phyloP scores from a whole-genome alignment of 2,329 filamentous ascomycete species.

The Ophiostoma fasciatum region DNA sequence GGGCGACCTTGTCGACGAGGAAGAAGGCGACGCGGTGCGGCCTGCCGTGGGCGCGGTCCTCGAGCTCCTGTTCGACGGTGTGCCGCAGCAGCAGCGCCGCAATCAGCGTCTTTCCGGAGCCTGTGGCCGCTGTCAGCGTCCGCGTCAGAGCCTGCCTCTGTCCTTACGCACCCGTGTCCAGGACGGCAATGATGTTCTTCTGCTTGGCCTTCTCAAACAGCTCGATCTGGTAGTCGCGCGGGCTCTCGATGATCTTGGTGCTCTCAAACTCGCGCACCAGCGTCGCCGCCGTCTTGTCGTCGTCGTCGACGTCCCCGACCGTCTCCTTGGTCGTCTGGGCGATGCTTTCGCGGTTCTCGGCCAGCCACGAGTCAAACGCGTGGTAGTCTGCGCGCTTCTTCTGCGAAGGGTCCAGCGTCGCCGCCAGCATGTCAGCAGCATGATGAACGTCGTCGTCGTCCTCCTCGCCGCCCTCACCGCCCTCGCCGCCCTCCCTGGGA shows the following conservation, averaged over 20 bases:
- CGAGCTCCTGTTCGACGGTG: constrained; percentile 62
- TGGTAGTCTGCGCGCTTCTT: constrained; percentile 34
- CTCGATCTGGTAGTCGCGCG: constrained; percentile 83
- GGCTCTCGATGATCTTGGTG: constrained; percentile 51
- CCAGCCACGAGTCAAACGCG: constrained; percentile 31
- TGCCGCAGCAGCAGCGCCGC: constrained; percentile 72
- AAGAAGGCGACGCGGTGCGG: constrained; percentile 65
- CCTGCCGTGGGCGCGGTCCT: constrained; percentile 46
- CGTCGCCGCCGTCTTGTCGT: constrained; percentile 19
- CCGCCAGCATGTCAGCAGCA: constrained; percentile 7
- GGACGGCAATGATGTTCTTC: constrained; percentile 79
- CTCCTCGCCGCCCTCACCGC: constrained; percentile 11
- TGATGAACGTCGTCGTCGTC: constrained; percentile 15
- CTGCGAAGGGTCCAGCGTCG: constrained; percentile 25
- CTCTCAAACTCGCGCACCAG: constrained; percentile 23
- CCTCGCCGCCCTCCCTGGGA: no score
- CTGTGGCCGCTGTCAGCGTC: constrained; percentile 24
- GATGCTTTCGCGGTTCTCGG: constrained; percentile 22
- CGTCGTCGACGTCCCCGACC: constrained; percentile 14
- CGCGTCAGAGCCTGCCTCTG: no score
- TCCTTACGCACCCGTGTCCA: constrained; percentile 58
- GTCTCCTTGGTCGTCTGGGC: constrained; percentile 12
- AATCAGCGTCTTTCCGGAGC: constrained; percentile 93
- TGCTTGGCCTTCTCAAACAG: constrained; percentile 76
- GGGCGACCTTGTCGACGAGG: constrained; percentile 73